Base-by-base conservation (phyloP, 805 yeast species). In the Lipomyces sp. region DNA sequence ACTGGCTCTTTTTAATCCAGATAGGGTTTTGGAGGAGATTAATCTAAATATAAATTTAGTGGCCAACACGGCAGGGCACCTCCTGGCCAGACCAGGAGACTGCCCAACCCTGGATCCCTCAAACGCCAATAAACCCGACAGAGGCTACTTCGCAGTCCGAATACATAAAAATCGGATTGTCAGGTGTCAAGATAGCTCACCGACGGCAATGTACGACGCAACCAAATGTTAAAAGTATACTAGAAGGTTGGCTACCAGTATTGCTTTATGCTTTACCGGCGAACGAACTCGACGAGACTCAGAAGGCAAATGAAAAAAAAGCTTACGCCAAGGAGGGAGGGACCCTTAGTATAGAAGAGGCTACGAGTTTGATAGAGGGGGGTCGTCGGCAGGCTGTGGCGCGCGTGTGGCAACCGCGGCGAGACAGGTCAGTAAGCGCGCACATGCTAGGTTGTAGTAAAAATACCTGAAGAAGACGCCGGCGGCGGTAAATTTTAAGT, bases 281-380 rank as follows among this genome's bases (percentile, higher is more conserved):
- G 30, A 18, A n/a, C 13, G 53, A 48, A 24, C 24, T 18, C 53
- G 30, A 8, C 24, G 29, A n/a, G 30, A n/a, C 10, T 48, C 53
- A 24, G 30, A 24, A 48, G 53, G 30, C 24, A 8, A 48, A 48
- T 48, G 53, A 48, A 6, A 48, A 48, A 24, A 48, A 7, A 48
- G 53, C 30, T 6, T 48, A n/a, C 53, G 24, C 11, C 53, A 48
- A 48, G 53, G 53, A 48, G 53, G 53, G 30, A n/a, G 24, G 53
- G n/a, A 48, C 18, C 30, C 24, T 24, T 8, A 48, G 53, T 24
- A 24, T 24, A 24, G 24, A 24, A 24, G 24, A 24, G 24, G 24
- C 24, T 24, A 24, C 24, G 24, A 24, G 2, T 48, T 18, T 48
- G 24, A 4, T 4, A 6, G 30, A n/a, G 13, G 8, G 8, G 4